Percentiles rank a stretch among this genome's conserved stretches.
Conservation (phyloP, 2,329 filamentous ascomycete species). For the Stachybotrys chlorohalonatus region DNA sequence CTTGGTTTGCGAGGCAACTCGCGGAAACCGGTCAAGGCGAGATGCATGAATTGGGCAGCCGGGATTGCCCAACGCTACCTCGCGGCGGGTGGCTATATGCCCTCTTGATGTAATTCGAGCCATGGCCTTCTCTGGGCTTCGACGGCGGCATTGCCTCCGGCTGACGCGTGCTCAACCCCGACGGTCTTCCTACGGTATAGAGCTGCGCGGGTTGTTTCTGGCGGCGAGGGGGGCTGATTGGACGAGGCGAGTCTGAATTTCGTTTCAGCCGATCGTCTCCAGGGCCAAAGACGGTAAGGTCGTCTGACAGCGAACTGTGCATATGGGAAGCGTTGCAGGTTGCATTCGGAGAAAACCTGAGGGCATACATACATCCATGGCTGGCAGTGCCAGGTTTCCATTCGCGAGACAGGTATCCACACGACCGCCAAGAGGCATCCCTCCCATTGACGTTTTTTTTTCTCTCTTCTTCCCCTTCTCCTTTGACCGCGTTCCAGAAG, state of each 20-base stretch:
- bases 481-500: background rate
- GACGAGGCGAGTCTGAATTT: background rate
- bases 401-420: background rate
- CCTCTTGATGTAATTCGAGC: background rate
- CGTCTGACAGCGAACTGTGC: background rate
- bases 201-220: no score
- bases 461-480: no score
- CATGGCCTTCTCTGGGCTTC: background rate
- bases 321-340: background rate
- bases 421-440: no score
- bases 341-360: background rate
- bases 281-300: background rate
- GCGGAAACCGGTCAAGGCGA: background rate
- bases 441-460: no score
- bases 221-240: background rate
- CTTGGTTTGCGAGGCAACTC: background rate
- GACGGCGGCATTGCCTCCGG: background rate
- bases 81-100: background rate
- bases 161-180: background rate
- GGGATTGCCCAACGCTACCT: background rate
- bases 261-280: background rate
- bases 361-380: background rate
- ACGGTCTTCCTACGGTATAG: background rate
- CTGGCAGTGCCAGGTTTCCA: background rate
- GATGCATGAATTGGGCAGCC: background rate